Conservation (phyloP, 177 flowering plant genomes). For the Telopea speciosissima region DNA sequence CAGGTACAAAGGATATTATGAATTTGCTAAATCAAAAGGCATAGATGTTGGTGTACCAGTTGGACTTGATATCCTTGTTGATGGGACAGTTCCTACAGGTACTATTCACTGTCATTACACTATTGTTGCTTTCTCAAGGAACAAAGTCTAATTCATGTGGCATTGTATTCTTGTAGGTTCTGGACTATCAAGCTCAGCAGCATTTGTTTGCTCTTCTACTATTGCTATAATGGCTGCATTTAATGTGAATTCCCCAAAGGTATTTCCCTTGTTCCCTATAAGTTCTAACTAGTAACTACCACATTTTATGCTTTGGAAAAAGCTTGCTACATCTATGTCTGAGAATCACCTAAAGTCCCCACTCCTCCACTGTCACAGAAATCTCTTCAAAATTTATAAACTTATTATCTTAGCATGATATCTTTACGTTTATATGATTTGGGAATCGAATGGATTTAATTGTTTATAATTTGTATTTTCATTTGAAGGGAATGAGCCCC, state of each 20-base stretch:
- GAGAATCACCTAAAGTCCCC: neutral
- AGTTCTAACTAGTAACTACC: neutral
- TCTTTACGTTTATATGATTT: neutral
- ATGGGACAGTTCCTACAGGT: constrained; percentile 97
- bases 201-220: constrained; percentile 93
- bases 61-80: constrained; percentile 86
- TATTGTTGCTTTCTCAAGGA: too few relatives aligned
- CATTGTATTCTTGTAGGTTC: constrained; percentile 45
- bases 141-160: neutral
- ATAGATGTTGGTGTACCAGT: constrained; percentile 60
- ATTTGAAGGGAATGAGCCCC: neutral
- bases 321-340: neutral
- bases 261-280: constrained; percentile 9
- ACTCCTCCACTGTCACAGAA: neutral
- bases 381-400: too few relatives aligned
- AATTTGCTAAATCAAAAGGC: constrained; percentile 71
- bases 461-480: too few relatives aligned
- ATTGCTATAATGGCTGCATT: constrained; percentile 92
- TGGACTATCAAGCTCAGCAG: constrained; percentile 96
- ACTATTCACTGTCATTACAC: neutral
- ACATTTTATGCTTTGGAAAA: neutral
- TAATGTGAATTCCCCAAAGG: constrained; percentile 73
- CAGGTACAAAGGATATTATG: constrained; percentile 92
- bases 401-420: neutral
- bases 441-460: neutral